A percentile compares a stretch with the other conserved stretches of the same genome.
phyloP scores from a whole-genome alignment of 2,329 filamentous ascomycete species.

The Colletotrichum orbiculare region DNA sequence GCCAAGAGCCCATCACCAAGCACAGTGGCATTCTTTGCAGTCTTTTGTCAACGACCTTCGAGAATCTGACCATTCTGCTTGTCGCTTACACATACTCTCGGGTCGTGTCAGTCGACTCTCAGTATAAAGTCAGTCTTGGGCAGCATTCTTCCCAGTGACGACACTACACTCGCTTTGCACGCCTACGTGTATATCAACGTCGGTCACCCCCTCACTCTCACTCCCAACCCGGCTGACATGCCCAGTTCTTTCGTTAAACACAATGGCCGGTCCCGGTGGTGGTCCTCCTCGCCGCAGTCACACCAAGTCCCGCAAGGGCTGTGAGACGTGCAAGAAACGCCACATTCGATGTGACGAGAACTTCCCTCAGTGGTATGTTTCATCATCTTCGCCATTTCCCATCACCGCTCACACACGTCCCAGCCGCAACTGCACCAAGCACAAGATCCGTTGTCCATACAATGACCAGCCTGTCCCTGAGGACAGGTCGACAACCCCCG shows the following conservation, averaged over 20 bases:
- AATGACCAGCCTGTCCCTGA: constrained; percentile 84
- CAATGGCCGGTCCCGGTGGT: constrained; percentile 94
- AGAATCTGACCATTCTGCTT: constrained; percentile 11
- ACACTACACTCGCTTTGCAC: constrained; percentile 37
- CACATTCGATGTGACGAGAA: constrained; percentile 98
- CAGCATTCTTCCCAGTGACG: constrained; percentile 21
- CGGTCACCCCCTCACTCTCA: constrained; percentile 35
- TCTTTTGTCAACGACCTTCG: neutral
- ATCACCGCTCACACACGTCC: constrained; percentile 38
- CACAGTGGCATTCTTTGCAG: constrained; percentile 24
- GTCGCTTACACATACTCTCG: constrained; percentile 31
- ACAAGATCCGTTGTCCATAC: constrained; percentile 98
- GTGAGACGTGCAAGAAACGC: constrained; percentile 96
- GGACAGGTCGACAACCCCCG: constrained; percentile 68
- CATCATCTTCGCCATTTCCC: neutral
- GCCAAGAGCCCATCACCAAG: constrained; percentile 20
- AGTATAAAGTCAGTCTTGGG: constrained; percentile 29
- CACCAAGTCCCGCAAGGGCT: constrained; percentile 98
- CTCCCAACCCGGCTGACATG: constrained; percentile 30
- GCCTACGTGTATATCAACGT: constrained; percentile 46
- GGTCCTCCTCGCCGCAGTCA: constrained; percentile 92
- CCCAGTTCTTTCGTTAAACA: constrained; percentile 45
- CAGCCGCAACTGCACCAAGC: constrained; percentile 98
- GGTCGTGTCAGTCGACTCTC: constrained; percentile 3
- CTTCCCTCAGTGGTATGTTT: constrained; percentile 89